Conservation (phyloP, 108 stramenopile genomes). For the Cyclostephanos tholiformis region DNA sequence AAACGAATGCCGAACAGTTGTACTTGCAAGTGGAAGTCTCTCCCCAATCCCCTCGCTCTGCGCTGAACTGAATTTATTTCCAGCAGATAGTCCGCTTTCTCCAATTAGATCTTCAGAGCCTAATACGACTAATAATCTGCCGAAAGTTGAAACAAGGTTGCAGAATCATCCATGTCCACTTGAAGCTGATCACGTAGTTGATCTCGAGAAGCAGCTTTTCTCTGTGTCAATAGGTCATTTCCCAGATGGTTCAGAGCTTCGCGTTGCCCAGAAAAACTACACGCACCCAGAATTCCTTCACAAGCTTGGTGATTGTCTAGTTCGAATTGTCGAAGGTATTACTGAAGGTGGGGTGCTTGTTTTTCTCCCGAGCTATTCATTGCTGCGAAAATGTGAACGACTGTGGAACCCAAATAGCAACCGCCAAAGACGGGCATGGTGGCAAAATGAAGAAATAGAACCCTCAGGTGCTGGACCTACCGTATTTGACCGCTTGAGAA, state of each 20-base stretch:
- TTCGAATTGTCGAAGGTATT: conserved; percentile 58
- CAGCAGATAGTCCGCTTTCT: conserved; percentile 7
- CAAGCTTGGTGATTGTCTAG: conserved; percentile 71
- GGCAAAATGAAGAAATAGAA: conserved; percentile 17
- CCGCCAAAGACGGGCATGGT: conserved; percentile 16
- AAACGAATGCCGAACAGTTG: conserved; percentile 54
- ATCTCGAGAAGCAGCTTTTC: conserved; percentile 69
- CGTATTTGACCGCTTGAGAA: conserved; percentile 55
- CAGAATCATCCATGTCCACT: conserved; percentile 72
- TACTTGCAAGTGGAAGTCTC: conserved; percentile 76
- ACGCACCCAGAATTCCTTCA: conserved; percentile 51
- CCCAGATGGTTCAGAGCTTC: conserved; percentile 66
- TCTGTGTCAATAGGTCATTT: conserved; percentile 70
- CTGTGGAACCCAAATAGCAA: conserved; percentile 53
- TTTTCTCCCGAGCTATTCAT: conserved; percentile 70
- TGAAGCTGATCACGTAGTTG: conserved; percentile 78
- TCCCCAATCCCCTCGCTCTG: conserved; percentile 74
- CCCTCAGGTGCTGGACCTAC: conserved; percentile 16
- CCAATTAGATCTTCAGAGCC: neutral
- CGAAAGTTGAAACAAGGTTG: conserved; percentile 33
- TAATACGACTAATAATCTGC: conserved; percentile 5
- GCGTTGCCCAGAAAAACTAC: conserved; percentile 58
- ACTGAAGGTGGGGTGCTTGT: conserved; percentile 74
- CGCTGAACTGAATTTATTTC: conserved; percentile 65
- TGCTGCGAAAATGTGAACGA: conserved; percentile 61